phyloP scores from a whole-genome alignment of 371 early-diverging fungal genomes.

The Mucor lusitanicus region DNA sequence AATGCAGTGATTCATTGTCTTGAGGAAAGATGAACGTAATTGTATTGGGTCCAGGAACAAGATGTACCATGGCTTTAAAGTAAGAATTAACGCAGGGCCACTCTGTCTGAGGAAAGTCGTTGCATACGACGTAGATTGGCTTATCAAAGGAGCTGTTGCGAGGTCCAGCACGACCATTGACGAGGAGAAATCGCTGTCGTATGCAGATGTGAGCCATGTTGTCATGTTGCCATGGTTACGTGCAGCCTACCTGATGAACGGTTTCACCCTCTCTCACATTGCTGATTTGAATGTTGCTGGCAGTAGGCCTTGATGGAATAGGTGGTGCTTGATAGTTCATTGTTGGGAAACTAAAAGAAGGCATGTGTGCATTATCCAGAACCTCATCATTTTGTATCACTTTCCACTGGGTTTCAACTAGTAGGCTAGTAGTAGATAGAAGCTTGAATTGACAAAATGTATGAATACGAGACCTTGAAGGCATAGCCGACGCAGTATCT shows the following conservation, averaged over 20 bases:
- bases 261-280: conserved; percentile 56
- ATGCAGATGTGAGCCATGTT: neutral
- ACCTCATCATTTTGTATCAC: neutral
- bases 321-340: conserved; percentile 9
- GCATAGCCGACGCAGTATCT: no score
- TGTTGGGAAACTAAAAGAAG: neutral
- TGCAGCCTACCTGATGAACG: conserved; percentile 45
- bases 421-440: neutral
- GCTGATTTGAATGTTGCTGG: conserved; percentile 15
- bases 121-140: conserved; percentile 40
- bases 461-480: no score
- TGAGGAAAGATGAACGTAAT: conserved; percentile 45
- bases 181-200: conserved; percentile 55
- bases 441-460: neutral
- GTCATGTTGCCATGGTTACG: neutral
- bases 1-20: conserved; percentile 8
- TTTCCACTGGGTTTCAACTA: neutral
- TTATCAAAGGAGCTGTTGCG: conserved; percentile 28
- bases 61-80: conserved; percentile 66
- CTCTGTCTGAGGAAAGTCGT: conserved; percentile 50
- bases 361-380: conserved; percentile 1
- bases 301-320: conserved; percentile 6
- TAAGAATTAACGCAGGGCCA: conserved; percentile 62
- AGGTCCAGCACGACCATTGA: conserved; percentile 57
- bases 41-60: conserved; percentile 58